Evolutionary conservation across 1,284 basidiomycete genomes (phyloP), one percentile per base, ranked within the genome.

Genomic region (Wolfiporia cocos): DNA sequence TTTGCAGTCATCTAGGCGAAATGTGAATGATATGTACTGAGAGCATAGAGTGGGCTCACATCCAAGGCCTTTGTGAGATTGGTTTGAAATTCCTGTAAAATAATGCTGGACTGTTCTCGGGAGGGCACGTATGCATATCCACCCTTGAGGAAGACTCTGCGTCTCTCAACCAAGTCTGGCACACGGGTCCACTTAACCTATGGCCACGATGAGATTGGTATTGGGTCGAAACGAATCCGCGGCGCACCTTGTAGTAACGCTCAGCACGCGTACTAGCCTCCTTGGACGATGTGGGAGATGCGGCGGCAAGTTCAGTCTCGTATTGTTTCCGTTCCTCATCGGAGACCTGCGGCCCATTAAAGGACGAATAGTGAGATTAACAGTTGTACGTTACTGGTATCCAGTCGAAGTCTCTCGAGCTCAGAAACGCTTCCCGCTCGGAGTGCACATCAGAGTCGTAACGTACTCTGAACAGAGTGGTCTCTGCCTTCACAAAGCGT

Each of bases 101-200:
- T 78, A 41, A 99, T 82, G 55, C 87, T 92, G 12, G 89, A 84
- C 62, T 92, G 84, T 55, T 94, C 84, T 43, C 70, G 73, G 38
- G 71, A 73, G 6, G 92, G 89, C 6, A 99, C 92, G 58, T 91
- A 99, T 14, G 96, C 96, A 72, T 84, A 85, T 1, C 96, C 96
- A 9, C 68, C 74, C 46, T 74, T 74, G 34, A 99, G 69, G 48
- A 88, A 82, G 1, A 98, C 91, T 41, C 73, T 75, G n/a, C 96
- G 73, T 57, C 76, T 81, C 50, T 87, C 87, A 5, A 99, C 84
- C 3, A 99, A 76, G 60, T 98, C 93, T 2, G 92, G 90, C 2
- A 99, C 95, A 41, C 85, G 81, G 4, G 86, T 92, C 96, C 96
- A 99, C 58, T 64, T 70, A 17, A 79, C 77, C 76, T 78, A 42